Percentiles rank a stretch among this genome's conserved stretches.
Evolutionary conservation across 2,329 filamentous ascomycete species (phyloP).

Genomic region (Calonectria pauciramosa): DNA sequence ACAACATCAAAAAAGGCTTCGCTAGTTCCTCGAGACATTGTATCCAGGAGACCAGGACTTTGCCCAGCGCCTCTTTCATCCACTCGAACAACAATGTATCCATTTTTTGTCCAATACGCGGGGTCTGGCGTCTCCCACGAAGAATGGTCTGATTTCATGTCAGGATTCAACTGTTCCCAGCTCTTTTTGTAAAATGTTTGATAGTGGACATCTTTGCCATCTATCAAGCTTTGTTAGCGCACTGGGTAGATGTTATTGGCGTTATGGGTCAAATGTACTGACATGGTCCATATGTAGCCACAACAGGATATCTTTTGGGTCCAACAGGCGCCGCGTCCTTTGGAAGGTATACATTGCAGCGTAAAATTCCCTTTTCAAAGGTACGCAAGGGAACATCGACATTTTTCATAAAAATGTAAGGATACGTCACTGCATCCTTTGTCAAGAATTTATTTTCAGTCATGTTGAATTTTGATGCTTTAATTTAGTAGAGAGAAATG

Average conservation of each 20-base stretch:
- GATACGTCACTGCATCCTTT: background rate
- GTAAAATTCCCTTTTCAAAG: background rate
- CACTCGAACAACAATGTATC: slow-evolving; percentile 68
- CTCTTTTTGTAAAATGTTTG: slow-evolving; percentile 35
- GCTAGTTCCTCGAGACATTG: slow-evolving; percentile 61
- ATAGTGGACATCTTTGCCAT: slow-evolving; percentile 8
- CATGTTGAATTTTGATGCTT: background rate
- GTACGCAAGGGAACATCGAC: slow-evolving; percentile 2
- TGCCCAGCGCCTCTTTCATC: slow-evolving; percentile 64
- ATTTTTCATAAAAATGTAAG: slow-evolving; percentile 12
- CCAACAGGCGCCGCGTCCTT: slow-evolving; percentile 24
- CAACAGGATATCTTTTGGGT: background rate
- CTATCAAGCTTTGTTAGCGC: background rate
- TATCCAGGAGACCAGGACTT: slow-evolving; percentile 60
- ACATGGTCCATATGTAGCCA: slow-evolving; percentile 12
- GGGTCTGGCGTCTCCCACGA: slow-evolving; percentile 73
- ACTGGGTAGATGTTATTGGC: too few relatives aligned
- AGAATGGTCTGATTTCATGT: slow-evolving; percentile 66
- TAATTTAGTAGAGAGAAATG: background rate
- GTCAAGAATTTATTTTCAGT: background rate
- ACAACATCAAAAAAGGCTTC: slow-evolving; percentile 64
- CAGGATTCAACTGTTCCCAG: slow-evolving; percentile 64
- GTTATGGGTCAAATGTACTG: background rate
- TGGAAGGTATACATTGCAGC: slow-evolving; percentile 50
- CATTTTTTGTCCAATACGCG: slow-evolving; percentile 66